phyloP scores from a whole-genome alignment of 164 flowering plant genomes.

The Piper betle region DNA sequence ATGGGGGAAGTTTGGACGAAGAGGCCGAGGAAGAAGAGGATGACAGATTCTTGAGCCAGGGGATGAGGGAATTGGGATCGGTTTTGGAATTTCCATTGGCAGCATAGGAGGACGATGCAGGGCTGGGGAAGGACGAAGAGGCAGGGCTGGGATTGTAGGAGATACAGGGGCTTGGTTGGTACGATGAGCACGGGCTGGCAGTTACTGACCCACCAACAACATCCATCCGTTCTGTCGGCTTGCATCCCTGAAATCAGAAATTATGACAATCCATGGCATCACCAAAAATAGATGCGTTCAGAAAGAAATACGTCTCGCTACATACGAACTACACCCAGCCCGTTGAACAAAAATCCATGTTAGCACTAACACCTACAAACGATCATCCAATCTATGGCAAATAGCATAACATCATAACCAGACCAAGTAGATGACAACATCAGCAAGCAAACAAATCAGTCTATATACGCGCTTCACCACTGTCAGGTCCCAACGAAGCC shows the following conservation, averaged over 20 bases:
- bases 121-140: slow-evolving; percentile 70
- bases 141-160: slow-evolving; percentile 71
- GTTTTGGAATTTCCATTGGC: slow-evolving; percentile 20
- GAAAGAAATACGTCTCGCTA: no score
- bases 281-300: background rate
- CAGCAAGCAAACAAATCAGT: no score
- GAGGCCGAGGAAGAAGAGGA: slow-evolving; percentile 45
- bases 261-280: background rate
- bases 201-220: slow-evolving; percentile 30
- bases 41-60: slow-evolving; percentile 91
- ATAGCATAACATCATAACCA: no score
- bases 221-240: slow-evolving; percentile 9
- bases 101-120: slow-evolving; percentile 35
- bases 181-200: slow-evolving; percentile 70
- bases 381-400: no score
- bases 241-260: slow-evolving; percentile 10
- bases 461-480: background rate
- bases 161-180: slow-evolving; percentile 57
- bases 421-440: no score
- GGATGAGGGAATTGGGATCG: slow-evolving; percentile 69
- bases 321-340: background rate
- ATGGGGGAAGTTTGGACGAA: slow-evolving; percentile 50
- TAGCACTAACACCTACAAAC: no score
- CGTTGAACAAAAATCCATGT: background rate
- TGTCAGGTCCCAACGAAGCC: background rate